Percentiles rank a stretch among this genome's conserved stretches.
These are phyloP conservation scores for Neurospora sp. DNA, from an alignment of 495 filamentous ascomycete species.

Conservation along the genomic window DNA sequence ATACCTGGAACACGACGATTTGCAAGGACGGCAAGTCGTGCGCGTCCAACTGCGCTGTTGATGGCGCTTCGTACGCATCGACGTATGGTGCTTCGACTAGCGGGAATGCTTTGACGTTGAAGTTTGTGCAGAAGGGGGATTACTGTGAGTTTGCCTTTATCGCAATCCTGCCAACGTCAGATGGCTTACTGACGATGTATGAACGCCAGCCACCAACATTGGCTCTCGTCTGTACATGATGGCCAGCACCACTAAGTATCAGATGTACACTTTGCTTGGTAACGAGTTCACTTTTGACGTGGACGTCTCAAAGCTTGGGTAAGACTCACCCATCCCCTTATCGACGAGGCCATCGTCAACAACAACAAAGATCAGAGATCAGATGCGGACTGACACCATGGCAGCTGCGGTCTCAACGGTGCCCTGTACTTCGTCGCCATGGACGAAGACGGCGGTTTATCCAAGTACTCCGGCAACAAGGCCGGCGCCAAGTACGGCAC, in stretches of 20 bases:
- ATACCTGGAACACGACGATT: slow-evolving; percentile 34
- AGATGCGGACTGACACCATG: slow-evolving; percentile 29
- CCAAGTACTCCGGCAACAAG: slow-evolving; percentile 39
- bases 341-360: not conserved
- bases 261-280: slow-evolving; percentile 42
- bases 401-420: slow-evolving; percentile 42
- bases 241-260: slow-evolving; percentile 39
- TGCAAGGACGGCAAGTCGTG: slow-evolving; percentile 28
- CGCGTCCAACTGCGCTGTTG: slow-evolving; percentile 34
- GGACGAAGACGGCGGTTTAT: slow-evolving; percentile 42
- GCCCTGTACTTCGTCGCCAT: slow-evolving; percentile 48
- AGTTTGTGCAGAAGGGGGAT: slow-evolving; percentile 45
- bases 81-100: slow-evolving; percentile 38
- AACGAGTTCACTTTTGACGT: slow-evolving; percentile 51
- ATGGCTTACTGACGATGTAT: not conserved
- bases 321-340: not conserved
- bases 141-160: slow-evolving; percentile 17
- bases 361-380: slow-evolving; percentile 36
- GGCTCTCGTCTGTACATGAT: slow-evolving; percentile 47
- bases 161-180: not conserved
- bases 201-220: slow-evolving; percentile 28
- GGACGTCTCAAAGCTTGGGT: slow-evolving; percentile 35
- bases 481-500: slow-evolving; percentile 50
- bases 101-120: slow-evolving; percentile 33
- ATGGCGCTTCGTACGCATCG: slow-evolving; percentile 35